These are phyloP conservation scores for Colletotrichum truncatum DNA, from an alignment of 2,329 filamentous ascomycete genomes.

Conservation along the genomic window DNA sequence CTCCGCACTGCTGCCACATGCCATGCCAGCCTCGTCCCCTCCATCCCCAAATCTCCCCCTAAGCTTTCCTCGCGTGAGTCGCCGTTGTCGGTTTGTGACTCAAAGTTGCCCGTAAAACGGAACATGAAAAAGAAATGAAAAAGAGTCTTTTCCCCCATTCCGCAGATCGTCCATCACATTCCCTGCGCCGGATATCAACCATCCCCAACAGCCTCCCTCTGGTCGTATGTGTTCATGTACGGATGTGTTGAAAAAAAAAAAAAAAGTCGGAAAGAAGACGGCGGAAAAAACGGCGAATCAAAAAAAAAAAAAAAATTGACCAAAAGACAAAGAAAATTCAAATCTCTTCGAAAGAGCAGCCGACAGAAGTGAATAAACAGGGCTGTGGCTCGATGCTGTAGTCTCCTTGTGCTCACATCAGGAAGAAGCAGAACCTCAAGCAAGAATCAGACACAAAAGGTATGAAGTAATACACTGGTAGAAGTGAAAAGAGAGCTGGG, in stretches of 20 bases:
- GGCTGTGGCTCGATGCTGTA: slow-evolving; percentile 18
- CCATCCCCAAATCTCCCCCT: background rate
- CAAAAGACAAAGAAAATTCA: slow-evolving; percentile 2
- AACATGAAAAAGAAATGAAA: background rate
- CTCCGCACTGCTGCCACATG: slow-evolving; percentile 9
- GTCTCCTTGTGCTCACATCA: slow-evolving; percentile 14
- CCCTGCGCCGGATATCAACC: slow-evolving; percentile 22
- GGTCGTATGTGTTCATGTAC: slow-evolving; percentile 21
- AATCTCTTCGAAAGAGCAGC: background rate
- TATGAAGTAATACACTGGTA: slow-evolving; percentile 30
- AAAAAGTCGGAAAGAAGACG: background rate
- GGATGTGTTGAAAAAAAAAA: slow-evolving; percentile 3
- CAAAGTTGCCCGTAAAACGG: background rate
- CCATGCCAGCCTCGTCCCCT: background rate
- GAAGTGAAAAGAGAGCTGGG: slow-evolving; percentile 29
- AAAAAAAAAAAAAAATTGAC: background rate
- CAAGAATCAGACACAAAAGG: slow-evolving; percentile 18
- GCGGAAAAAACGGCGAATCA: background rate
- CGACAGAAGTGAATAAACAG: slow-evolving; percentile 20
- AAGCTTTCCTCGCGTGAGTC: background rate
- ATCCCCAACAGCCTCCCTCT: background rate
- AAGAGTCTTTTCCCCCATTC: background rate
- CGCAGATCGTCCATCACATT: background rate
- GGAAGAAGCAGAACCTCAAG: slow-evolving; percentile 4
- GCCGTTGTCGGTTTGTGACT: background rate